Conservation (phyloP, 176 grass and related monocot species). For the Cocos nucifera region DNA sequence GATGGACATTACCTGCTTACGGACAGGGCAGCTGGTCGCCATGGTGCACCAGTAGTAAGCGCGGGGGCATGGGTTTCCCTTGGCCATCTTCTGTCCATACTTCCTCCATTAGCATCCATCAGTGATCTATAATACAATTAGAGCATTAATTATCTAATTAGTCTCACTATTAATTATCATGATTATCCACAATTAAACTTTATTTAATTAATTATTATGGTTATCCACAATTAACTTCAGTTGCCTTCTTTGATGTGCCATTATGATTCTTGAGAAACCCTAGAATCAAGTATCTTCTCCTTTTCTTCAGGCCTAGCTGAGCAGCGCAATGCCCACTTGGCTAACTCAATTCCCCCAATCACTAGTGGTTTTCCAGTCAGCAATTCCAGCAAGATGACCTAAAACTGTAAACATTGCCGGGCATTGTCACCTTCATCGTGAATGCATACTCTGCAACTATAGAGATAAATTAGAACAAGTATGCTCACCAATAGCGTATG, state of each 20-base stretch:
- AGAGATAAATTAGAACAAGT: slow-evolving; percentile 12
- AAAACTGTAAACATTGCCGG: slow-evolving; percentile 74
- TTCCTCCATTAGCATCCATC: slow-evolving; percentile 99
- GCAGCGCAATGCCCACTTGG: slow-evolving; percentile 61
- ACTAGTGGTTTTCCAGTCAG: slow-evolving; percentile 59
- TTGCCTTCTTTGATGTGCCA: too few species aligned
- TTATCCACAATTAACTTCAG: too few species aligned
- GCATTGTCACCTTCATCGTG: slow-evolving; percentile 69
- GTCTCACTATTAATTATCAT: too few species aligned
- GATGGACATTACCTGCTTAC: slow-evolving; percentile 61
- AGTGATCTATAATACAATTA: slow-evolving; percentile 39
- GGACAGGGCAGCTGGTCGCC: slow-evolving; percentile 78
- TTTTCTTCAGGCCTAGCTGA: slow-evolving; percentile 48
- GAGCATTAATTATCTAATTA: neutral
- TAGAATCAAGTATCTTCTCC: slow-evolving; percentile 61
- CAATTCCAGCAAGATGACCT: slow-evolving; percentile 75
- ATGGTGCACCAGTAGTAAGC: slow-evolving; percentile 99
- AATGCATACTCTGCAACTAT: slow-evolving; percentile 80
- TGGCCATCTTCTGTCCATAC: slow-evolving; percentile 98
- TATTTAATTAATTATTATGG: too few species aligned
- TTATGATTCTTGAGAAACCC: slow-evolving; percentile 41
- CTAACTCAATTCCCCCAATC: slow-evolving; percentile 49
- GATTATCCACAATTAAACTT: too few species aligned
- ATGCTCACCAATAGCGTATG: slow-evolving; percentile 26
- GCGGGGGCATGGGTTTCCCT: slow-evolving; percentile 91